Percentiles rank a stretch among this genome's conserved stretches.
Evolutionary conservation across 192 early-diverging fungal genomes (phyloP).

Genomic region (Allomyces javanicus): DNA sequence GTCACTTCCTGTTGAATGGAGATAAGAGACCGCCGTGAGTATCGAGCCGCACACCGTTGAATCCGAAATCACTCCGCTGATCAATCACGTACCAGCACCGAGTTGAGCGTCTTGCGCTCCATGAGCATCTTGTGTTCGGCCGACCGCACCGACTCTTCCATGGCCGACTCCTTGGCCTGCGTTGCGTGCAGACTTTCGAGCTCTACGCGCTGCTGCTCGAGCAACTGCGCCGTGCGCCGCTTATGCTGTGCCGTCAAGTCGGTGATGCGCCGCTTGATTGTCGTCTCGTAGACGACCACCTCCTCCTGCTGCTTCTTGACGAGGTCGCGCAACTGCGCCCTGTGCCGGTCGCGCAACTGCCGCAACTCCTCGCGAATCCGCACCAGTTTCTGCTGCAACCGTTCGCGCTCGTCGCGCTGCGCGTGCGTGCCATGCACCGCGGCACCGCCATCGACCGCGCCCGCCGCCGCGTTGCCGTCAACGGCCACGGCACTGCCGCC

Average conservation of each 20-base stretch:
- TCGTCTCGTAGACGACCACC: neutral
- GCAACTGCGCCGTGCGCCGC: neutral
- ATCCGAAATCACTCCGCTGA: too few species aligned
- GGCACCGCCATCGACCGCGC: neutral
- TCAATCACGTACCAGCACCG: conserved; percentile 5
- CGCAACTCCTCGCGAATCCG: neutral
- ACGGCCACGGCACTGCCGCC: too few species aligned
- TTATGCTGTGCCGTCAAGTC: neutral
- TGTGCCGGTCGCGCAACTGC: neutral
- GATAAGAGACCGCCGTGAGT: too few species aligned
- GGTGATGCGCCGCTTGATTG: neutral
- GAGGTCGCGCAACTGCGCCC: neutral
- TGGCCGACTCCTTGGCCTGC: conserved; percentile 19
- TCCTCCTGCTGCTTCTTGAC: conserved; percentile 1
- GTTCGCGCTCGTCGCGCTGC: neutral
- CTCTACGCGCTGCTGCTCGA: conserved; percentile 2
- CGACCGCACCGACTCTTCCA: conserved; percentile 20
- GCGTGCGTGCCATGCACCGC: neutral
- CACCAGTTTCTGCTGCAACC: neutral
- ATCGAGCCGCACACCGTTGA: too few species aligned
- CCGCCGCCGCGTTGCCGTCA: neutral
- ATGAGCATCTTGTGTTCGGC: conserved; percentile 14
- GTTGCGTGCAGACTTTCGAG: conserved; percentile 3
- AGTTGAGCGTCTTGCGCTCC: conserved; percentile 16
- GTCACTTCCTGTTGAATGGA: conserved; percentile 4